Evolutionary conservation across 306 rosid species (phyloP).

Genomic region (Vigna reflexopilosa): DNA sequence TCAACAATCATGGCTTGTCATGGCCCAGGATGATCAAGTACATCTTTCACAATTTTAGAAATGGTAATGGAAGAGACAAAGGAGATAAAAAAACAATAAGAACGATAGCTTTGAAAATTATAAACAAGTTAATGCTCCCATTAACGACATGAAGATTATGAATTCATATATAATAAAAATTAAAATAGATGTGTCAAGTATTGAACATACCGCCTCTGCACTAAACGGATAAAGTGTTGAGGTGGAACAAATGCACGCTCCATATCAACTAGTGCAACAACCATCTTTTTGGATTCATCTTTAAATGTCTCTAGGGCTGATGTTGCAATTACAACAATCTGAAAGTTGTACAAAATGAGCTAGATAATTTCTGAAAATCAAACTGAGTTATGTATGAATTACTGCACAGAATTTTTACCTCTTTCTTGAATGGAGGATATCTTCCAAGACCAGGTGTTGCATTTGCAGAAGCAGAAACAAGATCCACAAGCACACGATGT

Average conservation of each 20-base stretch:
- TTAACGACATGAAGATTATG: conserved; percentile 28
- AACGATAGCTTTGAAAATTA: no score
- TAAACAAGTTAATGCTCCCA: conserved; percentile 5
- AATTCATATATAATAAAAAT: conserved; percentile 25
- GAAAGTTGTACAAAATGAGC: conserved; percentile 44
- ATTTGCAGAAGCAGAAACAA: conserved; percentile 92
- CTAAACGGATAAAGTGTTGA: conserved; percentile 94
- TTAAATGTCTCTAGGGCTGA: conserved; percentile 86
- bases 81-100: no score
- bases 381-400: conserved; percentile 14
- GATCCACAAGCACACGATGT: conserved; percentile 88
- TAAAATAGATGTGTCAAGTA: conserved; percentile 20
- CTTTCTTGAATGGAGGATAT: conserved; percentile 98
- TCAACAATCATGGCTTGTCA: no score
- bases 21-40: no score
- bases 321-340: conserved; percentile 94
- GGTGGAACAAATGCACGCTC: conserved; percentile 99
- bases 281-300: conserved; percentile 92
- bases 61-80: no score
- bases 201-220: conserved; percentile 86
- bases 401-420: conserved; percentile 57
- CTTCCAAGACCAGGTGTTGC: conserved; percentile 99
- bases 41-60: no score
- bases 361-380: conserved; percentile 1
- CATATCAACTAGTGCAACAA: conserved; percentile 97